Conservation (phyloP, 2,329 filamentous ascomycete genomes). For the Fonsecaea monophora region DNA sequence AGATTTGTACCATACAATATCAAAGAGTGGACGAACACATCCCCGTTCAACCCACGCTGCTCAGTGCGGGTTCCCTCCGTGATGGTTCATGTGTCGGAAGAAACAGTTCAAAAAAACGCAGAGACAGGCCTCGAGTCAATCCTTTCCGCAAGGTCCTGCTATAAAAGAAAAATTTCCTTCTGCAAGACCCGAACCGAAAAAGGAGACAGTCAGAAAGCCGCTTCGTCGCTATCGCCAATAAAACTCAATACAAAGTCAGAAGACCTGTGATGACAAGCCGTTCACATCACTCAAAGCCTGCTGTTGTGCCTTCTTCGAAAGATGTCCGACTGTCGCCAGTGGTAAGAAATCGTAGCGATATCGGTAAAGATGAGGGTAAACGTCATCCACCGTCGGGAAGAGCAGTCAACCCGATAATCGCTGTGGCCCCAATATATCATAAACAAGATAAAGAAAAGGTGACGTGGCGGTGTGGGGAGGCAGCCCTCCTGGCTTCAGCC, state of each 20-base stretch:
- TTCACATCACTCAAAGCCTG: background rate
- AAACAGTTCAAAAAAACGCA: constrained; percentile 11
- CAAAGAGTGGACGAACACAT: constrained; percentile 20
- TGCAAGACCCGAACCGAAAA: constrained; percentile 13
- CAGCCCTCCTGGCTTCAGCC: constrained; percentile 37
- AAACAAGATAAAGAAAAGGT: constrained; percentile 22
- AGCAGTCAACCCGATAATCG: constrained; percentile 34
- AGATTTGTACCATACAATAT: background rate
- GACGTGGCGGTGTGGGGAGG: constrained; percentile 35
- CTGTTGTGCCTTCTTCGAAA: constrained; percentile 1
- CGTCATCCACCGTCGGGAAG: constrained; percentile 16
- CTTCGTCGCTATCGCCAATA: constrained; percentile 11
- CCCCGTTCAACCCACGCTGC: constrained; percentile 6
- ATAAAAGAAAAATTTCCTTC: constrained; percentile 1
- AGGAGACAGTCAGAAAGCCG: constrained; percentile 38
- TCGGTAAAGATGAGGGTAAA: constrained; percentile 20
- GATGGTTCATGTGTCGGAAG: background rate
- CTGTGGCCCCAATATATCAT: constrained; percentile 19
- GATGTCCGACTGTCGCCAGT: background rate
- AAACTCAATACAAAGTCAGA: constrained; percentile 8
- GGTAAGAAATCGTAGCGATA: constrained; percentile 29
- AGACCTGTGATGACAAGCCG: background rate
- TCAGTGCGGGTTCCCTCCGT: background rate
- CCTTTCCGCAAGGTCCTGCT: constrained; percentile 13
- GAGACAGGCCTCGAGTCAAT: constrained; percentile 36